Percentiles rank a stretch among this genome's conserved stretches.
Evolutionary conservation across 768 basidiomycete genomes (phyloP).

Genomic region (Hericium alpestre): DNA sequence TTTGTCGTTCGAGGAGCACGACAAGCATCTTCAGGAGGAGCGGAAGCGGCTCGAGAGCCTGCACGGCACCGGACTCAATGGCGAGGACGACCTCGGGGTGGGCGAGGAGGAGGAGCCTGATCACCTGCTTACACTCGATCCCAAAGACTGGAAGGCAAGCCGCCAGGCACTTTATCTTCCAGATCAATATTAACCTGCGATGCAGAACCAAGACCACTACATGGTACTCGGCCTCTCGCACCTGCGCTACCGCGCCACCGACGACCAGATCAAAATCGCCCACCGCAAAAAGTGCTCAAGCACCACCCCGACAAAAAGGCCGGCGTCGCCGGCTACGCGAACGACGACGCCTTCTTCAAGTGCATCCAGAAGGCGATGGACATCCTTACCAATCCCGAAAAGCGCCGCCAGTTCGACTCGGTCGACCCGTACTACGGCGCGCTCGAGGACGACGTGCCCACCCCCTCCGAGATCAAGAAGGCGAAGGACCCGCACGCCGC

Average conservation of each 20-base stretch:
- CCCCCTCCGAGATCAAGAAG: constrained; percentile 44
- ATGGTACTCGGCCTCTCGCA: constrained; percentile 91
- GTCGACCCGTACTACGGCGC: constrained; percentile 74
- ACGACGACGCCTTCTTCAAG: constrained; percentile 99
- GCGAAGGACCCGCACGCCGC: constrained; percentile 36
- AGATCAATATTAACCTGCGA: background rate
- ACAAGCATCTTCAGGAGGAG: constrained; percentile 51
- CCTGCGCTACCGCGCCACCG: constrained; percentile 74
- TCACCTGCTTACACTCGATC: constrained; percentile 67
- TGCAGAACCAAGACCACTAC: constrained; percentile 97
- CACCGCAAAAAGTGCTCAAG: constrained; percentile 97
- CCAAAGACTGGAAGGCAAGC: constrained; percentile 94
- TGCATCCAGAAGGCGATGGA: constrained; percentile 99
- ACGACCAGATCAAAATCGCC: constrained; percentile 91
- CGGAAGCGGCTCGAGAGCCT: constrained; percentile 40
- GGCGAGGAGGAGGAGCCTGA: constrained; percentile 80
- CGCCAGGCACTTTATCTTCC: too few species aligned
- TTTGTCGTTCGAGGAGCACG: constrained; percentile 76
- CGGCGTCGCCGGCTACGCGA: constrained; percentile 61
- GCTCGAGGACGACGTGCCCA: constrained; percentile 71
- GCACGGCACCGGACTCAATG: constrained; percentile 32
- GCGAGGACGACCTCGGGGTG: constrained; percentile 82
- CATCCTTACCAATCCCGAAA: constrained; percentile 76
- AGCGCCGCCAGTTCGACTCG: constrained; percentile 91
- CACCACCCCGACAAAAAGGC: constrained; percentile 96